These are phyloP conservation scores for Lodderomyces parapsilosis DNA, from an alignment of 1,139 yeast genomes.

Conservation along the genomic window DNA sequence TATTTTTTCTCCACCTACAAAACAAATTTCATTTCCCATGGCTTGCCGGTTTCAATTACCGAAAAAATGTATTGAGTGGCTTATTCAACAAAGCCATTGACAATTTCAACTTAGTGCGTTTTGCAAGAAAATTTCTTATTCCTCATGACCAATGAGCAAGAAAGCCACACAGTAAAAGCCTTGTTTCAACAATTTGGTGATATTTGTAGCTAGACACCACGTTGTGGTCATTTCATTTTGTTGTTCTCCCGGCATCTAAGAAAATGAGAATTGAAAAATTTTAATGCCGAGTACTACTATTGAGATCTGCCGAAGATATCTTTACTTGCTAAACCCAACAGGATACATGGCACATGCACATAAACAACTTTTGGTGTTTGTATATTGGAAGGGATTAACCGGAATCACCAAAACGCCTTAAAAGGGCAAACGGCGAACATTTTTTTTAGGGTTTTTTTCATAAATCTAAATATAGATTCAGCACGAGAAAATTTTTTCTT, in stretches of 20 bases:
- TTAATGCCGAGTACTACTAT: no score
- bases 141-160: not conserved
- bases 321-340: no score
- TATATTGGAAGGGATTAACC: no score
- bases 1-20: not conserved
- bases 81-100: not conserved
- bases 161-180: not conserved
- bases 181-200: not conserved
- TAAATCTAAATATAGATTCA: not conserved
- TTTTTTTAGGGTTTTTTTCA: not conserved
- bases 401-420: no score
- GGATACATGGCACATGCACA: no score
- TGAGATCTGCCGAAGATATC: no score
- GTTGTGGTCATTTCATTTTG: not conserved
- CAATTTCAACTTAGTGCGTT: not conserved
- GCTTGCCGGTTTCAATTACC: conserved; percentile 1
- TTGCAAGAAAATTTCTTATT: not conserved
- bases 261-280: no score
- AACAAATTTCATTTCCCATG: conserved; percentile 1
- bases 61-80: not conserved
- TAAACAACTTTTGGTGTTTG: no score
- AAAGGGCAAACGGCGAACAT: not conserved
- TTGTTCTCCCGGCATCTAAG: not conserved
- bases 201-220: not conserved
- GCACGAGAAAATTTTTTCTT: not conserved